Evolutionary conservation across 768 basidiomycete genomes (phyloP), one percentile per base, ranked within the genome.

Genomic region (Hericium rajendrae): DNA sequence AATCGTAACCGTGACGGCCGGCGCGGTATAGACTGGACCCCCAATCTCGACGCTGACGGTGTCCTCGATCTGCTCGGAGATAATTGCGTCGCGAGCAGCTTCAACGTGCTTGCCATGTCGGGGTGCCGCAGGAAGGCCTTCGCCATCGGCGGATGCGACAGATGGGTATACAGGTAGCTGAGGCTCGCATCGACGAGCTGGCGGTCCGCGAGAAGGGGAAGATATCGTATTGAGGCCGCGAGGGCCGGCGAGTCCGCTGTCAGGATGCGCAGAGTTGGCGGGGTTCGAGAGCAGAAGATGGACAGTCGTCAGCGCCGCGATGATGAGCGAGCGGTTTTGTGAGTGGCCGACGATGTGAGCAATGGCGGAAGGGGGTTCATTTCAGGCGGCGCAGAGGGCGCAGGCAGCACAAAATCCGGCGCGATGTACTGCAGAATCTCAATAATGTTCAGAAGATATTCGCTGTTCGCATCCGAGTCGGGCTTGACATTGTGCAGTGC

Each of bases 41-140:
- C 81, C 76, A n/a, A 88, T 74, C 59, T 88, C 86, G 9, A 84
- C 64, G 1, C 78, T 76, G 12, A 82, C 80, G 2, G 74, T 80
- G 60, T 88, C 86, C 65, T 87, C 85, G 20, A 82, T 73, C 64
- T 91, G 89, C 63, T 92, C 87, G 3, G 77, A 73, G 46, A 92
- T 69, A 28, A 91, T 69, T 91, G 73, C 49, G 78, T 82, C 6
- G 84, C 82, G 15, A 90, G 78, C 1, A 93, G 68, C 60, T 79
- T 83, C 50, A 91, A 72, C 9, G 86, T 83, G 41, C 78, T 79
- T 3, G 84, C 79, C 82, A 92, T 85, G 52, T 83, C 77, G 1
- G 80, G 74, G 65, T 85, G 84, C 16, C 85, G 75, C 48, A 93
- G 71, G 66, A 93, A 91, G 6, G 84, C 82, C 63, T 87, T 86